Conservation (phyloP, 192 early-diverging fungal genomes). For the Linnemannia schmuckeri region DNA sequence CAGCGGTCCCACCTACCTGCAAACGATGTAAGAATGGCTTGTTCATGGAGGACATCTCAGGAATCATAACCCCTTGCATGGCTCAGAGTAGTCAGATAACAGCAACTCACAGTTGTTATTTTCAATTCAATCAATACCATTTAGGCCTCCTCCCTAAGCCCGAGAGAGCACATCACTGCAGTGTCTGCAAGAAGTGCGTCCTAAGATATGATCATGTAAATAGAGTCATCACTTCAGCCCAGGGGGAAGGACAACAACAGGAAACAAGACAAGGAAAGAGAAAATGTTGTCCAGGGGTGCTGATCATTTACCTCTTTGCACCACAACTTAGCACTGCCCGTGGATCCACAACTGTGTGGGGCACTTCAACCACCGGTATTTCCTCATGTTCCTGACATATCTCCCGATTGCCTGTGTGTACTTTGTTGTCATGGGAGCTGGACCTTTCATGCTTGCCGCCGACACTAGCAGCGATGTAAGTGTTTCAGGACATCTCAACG, state of each 20-base stretch:
- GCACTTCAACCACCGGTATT: slow-evolving; percentile 80
- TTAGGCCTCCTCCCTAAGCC: slow-evolving; percentile 77
- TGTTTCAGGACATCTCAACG: not conserved
- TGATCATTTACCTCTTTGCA: not conserved
- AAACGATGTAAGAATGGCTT: slow-evolving; percentile 36
- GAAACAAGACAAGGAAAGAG: not conserved
- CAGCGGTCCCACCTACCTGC: slow-evolving; percentile 30
- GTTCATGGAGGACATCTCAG: not conserved
- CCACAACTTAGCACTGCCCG: slow-evolving; percentile 67
- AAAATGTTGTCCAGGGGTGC: not conserved
- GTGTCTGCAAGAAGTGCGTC: slow-evolving; percentile 80
- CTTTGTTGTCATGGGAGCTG: slow-evolving; percentile 59
- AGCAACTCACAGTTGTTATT: not conserved
- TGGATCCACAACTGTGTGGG: slow-evolving; percentile 90
- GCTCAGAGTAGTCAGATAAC: too few relatives aligned
- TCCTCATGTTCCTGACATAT: slow-evolving; percentile 79
- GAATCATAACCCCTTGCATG: not conserved
- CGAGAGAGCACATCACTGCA: slow-evolving; percentile 86
- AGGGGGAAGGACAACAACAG: not conserved
- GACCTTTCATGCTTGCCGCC: slow-evolving; percentile 62
- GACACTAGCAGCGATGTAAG: slow-evolving; percentile 57
- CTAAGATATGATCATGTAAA: slow-evolving; percentile 80
- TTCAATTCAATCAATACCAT: not conserved
- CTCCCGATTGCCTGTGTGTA: slow-evolving; percentile 62
- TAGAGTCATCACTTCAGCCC: not conserved